Conservation (phyloP, 192 early-diverging fungal genomes). For the Coemansia sp. region DNA sequence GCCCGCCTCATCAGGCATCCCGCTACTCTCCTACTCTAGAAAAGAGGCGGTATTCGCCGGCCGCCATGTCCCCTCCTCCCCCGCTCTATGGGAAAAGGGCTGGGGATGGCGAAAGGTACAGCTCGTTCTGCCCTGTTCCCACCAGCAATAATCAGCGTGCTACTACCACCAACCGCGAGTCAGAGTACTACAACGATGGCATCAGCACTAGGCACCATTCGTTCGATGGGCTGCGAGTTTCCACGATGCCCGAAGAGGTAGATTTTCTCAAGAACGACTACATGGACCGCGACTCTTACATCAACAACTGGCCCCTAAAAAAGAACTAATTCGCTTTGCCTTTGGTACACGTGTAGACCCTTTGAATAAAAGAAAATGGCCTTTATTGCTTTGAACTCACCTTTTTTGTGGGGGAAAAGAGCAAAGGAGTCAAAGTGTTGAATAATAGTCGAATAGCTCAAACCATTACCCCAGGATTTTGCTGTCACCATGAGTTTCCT, state of each 20-base stretch:
- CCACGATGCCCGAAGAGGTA: constrained; percentile 34
- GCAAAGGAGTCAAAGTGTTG: background rate
- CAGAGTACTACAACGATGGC: constrained; percentile 13
- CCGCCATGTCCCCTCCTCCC: background rate
- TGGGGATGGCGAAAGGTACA: constrained; percentile 12
- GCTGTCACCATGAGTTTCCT: background rate
- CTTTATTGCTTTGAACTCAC: background rate
- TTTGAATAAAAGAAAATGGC: constrained; percentile 4
- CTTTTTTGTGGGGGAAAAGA: background rate
- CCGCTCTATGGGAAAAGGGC: background rate
- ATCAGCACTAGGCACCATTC: constrained; percentile 19
- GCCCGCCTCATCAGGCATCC: background rate
- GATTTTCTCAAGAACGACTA: constrained; percentile 44
- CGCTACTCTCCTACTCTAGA: background rate
- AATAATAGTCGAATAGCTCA: background rate
- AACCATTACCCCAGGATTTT: background rate
- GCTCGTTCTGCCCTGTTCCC: constrained; percentile 42
- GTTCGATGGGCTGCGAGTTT: constrained; percentile 33
- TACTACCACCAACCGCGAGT: background rate
- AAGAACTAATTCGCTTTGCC: background rate
- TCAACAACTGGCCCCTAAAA: constrained; percentile 44
- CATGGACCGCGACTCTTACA: constrained; percentile 21
- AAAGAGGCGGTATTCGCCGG: background rate
- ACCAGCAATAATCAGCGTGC: background rate
- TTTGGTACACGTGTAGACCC: background rate